These are phyloP conservation scores for Cinnamomum chago DNA, from an alignment of 164 flowering plant species.

Conservation along the genomic window DNA sequence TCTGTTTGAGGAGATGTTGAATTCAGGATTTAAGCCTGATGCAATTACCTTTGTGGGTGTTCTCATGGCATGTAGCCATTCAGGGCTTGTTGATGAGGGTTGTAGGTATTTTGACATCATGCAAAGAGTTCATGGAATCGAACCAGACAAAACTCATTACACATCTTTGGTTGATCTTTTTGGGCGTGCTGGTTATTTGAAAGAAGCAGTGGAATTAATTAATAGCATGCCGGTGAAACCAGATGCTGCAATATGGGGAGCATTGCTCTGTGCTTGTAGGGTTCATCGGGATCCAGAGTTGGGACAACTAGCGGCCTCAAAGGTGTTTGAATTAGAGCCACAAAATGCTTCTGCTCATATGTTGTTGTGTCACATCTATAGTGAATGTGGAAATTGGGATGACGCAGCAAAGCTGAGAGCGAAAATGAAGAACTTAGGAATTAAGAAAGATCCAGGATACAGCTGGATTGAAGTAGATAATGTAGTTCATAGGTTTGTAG, in stretches of 20 bases:
- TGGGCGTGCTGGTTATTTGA: slow-evolving; percentile 15
- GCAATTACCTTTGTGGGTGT: slow-evolving; percentile 11
- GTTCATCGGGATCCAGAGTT: slow-evolving; percentile 7
- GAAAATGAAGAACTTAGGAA: slow-evolving; percentile 5
- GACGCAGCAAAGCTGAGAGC: slow-evolving; percentile 9
- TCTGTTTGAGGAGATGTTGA: slow-evolving; percentile 9
- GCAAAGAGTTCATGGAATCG: slow-evolving; percentile 2
- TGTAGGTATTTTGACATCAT: slow-evolving; percentile 6
- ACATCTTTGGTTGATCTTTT: slow-evolving; percentile 17
- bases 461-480: slow-evolving; percentile 16
- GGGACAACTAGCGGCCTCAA: slow-evolving; percentile 5
- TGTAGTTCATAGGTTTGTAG: slow-evolving; percentile 7
- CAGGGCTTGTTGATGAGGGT: slow-evolving; percentile 11
- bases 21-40: slow-evolving; percentile 6
- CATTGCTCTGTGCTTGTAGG: slow-evolving; percentile 16
- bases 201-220: slow-evolving; percentile 8
- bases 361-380: slow-evolving; percentile 12
- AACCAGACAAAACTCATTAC: slow-evolving; percentile 10
- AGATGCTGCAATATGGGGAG: slow-evolving; percentile 14
- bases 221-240: slow-evolving; percentile 11
- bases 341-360: slow-evolving; percentile 11
- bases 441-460: slow-evolving; percentile 9
- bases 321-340: slow-evolving; percentile 14
- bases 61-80: slow-evolving; percentile 16
- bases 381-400: slow-evolving; percentile 3